Evolutionary conservation across 768 basidiomycete genomes (phyloP).

Genomic region (Hirschioporus abietinus): DNA sequence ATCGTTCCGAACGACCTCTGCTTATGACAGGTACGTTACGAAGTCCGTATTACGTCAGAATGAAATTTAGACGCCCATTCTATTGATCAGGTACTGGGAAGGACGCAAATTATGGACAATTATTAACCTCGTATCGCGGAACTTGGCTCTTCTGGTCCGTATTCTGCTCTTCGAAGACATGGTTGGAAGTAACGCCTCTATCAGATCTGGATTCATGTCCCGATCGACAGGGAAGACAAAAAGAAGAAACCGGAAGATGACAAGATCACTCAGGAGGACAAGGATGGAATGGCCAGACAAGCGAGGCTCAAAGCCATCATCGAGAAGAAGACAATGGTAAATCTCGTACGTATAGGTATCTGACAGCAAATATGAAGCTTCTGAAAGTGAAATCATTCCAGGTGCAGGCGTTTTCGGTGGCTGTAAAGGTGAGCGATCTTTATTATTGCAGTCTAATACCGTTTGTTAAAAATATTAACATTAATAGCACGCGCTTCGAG

Average conservation of each 20-base stretch:
- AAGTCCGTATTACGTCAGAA: too few relatives aligned
- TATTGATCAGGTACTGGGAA: slow-evolving; percentile 49
- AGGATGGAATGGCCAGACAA: slow-evolving; percentile 13
- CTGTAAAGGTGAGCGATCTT: slow-evolving; percentile 47
- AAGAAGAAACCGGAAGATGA: slow-evolving; percentile 30
- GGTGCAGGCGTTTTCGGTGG: slow-evolving; percentile 64
- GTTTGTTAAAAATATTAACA: background rate
- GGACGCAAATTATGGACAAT: slow-evolving; percentile 69
- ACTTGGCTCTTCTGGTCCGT: slow-evolving; percentile 49
- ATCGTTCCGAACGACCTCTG: slow-evolving; percentile 67
- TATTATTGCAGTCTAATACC: background rate
- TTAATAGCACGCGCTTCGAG: slow-evolving; percentile 55
- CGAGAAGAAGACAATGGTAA: slow-evolving; percentile 74
- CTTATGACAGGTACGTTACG: slow-evolving; percentile 49
- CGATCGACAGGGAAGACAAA: slow-evolving; percentile 35
- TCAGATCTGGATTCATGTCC: slow-evolving; percentile 55
- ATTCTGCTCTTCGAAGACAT: slow-evolving; percentile 18
- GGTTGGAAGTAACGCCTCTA: background rate
- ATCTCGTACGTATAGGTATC: slow-evolving; percentile 37
- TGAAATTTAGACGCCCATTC: background rate
- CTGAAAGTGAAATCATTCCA: slow-evolving; percentile 19
- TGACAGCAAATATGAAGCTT: background rate
- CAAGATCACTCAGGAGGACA: slow-evolving; percentile 19
- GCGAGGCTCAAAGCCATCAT: slow-evolving; percentile 43
- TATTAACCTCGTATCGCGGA: slow-evolving; percentile 51